A percentile compares a stretch with the other conserved stretches of the same genome.
Evolutionary conservation across 1,139 yeast species (phyloP).

Genomic region (Wickerhamiella pararugosa): DNA sequence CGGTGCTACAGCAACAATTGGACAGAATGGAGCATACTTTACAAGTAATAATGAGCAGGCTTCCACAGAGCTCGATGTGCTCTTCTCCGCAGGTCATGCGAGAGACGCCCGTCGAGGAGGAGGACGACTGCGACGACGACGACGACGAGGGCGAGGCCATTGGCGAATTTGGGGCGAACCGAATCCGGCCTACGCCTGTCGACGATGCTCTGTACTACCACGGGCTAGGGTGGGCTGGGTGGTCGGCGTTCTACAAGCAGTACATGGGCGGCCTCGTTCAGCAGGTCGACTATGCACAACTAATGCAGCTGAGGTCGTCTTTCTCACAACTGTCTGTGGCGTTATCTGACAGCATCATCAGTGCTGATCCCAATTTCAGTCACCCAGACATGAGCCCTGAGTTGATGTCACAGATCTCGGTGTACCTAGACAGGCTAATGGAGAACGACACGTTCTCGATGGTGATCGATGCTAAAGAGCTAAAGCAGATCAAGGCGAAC

Average conservation of each 20-base stretch:
- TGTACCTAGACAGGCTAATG: background rate
- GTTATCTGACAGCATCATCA: background rate
- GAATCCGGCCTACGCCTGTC: slow-evolving; percentile 2
- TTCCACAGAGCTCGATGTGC: background rate
- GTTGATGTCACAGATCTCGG: background rate
- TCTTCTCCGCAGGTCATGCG: background rate
- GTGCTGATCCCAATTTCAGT: no score
- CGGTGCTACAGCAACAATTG: slow-evolving; percentile 11
- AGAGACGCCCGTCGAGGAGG: background rate
- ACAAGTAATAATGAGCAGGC: slow-evolving; percentile 12
- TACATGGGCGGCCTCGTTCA: slow-evolving; percentile 12
- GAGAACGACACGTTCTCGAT: background rate
- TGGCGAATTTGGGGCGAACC: slow-evolving; percentile 9
- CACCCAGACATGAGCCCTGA: no score
- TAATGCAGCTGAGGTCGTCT: slow-evolving; percentile 3
- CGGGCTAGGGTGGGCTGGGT: slow-evolving; percentile 10
- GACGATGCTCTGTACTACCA: slow-evolving; percentile 11
- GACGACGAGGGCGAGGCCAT: slow-evolving; percentile 12
- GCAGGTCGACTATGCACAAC: slow-evolving; percentile 10
- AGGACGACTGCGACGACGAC: slow-evolving; percentile 8
- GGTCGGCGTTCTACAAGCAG: slow-evolving; percentile 6
- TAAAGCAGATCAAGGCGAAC: background rate
- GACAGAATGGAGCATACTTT: slow-evolving; percentile 23
- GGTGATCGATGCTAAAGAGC: slow-evolving; percentile 1
- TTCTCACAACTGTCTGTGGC: background rate